phyloP scores from a whole-genome alignment of 2,329 filamentous ascomycete species.

The Akanthomyces uredinophilus region DNA sequence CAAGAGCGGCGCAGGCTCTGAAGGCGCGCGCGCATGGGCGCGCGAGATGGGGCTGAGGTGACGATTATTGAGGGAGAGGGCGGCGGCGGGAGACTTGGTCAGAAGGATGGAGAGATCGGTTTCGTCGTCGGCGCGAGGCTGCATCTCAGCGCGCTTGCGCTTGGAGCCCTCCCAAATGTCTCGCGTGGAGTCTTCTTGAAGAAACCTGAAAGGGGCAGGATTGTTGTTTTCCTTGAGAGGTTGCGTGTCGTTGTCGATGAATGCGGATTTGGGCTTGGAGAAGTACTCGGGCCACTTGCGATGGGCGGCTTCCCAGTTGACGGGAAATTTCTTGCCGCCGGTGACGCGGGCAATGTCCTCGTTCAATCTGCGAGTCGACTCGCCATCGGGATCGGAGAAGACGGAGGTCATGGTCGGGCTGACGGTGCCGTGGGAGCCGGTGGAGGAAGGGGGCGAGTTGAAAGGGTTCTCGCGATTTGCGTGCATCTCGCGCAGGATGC shows the following conservation, averaged over 20 bases:
- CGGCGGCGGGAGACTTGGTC: constrained; percentile 33
- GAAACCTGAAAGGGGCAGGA: constrained; percentile 29
- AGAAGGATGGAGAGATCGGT: constrained; percentile 44
- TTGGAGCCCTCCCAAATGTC: constrained; percentile 35
- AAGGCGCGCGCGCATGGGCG: constrained; percentile 28
- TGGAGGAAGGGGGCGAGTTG: constrained; percentile 54
- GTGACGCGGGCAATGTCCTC: constrained; percentile 43
- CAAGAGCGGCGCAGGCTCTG: constrained; percentile 21
- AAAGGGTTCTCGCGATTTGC: constrained; percentile 51
- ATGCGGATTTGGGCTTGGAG: constrained; percentile 33
- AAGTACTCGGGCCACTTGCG: constrained; percentile 51
- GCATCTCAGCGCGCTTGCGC: constrained; percentile 45
- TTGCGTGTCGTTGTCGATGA: constrained; percentile 29
- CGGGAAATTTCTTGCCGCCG: constrained; percentile 32
- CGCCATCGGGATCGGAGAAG: constrained; percentile 48
- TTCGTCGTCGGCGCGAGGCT: constrained; percentile 48
- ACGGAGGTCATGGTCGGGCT: constrained; percentile 49
- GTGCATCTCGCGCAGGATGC: constrained; percentile 48
- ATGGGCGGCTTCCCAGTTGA: constrained; percentile 42
- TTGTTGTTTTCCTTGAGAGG: constrained; percentile 43
- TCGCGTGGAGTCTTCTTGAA: constrained; percentile 37
- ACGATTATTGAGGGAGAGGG: constrained; percentile 25
- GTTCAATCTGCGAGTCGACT: constrained; percentile 48
- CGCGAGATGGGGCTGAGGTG: constrained; percentile 36
- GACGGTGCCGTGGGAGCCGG: constrained; percentile 52